Conservation (phyloP, 495 filamentous ascomycete species). For the Physcia stellaris region DNA sequence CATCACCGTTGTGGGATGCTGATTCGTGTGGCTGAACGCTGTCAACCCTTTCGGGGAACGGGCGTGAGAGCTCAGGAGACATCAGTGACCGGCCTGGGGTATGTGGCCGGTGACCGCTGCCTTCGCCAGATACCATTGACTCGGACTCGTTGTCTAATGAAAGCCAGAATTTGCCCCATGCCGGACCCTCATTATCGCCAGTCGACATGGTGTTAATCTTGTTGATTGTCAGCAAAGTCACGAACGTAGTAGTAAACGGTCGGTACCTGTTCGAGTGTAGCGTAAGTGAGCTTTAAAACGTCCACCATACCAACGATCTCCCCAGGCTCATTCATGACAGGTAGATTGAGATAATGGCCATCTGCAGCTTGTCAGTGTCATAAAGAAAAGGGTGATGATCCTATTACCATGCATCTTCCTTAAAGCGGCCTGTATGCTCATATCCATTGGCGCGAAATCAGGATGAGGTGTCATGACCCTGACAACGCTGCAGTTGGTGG, state of each 20-base stretch:
- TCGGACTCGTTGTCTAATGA: conserved; percentile 94
- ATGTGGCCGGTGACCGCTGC: conserved; percentile 50
- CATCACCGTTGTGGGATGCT: conserved; percentile 77
- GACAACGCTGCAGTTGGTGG: conserved; percentile 88
- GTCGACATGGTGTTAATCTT: conserved; percentile 67
- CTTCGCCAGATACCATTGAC: conserved; percentile 82
- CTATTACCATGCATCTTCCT: conserved; percentile 94
- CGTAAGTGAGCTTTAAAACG: conserved; percentile 94
- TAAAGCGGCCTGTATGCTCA: conserved; percentile 95
- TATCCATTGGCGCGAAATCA: conserved; percentile 95
- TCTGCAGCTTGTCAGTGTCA: conserved; percentile 35
- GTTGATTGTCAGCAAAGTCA: conserved; percentile 9
- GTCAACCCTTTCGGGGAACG: conserved; percentile 50
- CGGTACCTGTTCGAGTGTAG: conserved; percentile 94
- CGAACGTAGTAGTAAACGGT: no score
- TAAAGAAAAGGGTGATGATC: background rate
- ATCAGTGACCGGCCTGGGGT: conserved; percentile 53
- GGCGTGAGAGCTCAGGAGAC: conserved; percentile 59
- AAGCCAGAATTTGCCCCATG: conserved; percentile 99
- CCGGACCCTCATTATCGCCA: conserved; percentile 81
- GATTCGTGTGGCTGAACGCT: conserved; percentile 88
- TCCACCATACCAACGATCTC: conserved; percentile 99
- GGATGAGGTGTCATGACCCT: conserved; percentile 98
- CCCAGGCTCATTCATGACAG: conserved; percentile 92
- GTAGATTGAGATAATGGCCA: conserved; percentile 94